Conservation (phyloP, 2,329 filamentous ascomycete genomes). For the Epichloe glyceriae region DNA sequence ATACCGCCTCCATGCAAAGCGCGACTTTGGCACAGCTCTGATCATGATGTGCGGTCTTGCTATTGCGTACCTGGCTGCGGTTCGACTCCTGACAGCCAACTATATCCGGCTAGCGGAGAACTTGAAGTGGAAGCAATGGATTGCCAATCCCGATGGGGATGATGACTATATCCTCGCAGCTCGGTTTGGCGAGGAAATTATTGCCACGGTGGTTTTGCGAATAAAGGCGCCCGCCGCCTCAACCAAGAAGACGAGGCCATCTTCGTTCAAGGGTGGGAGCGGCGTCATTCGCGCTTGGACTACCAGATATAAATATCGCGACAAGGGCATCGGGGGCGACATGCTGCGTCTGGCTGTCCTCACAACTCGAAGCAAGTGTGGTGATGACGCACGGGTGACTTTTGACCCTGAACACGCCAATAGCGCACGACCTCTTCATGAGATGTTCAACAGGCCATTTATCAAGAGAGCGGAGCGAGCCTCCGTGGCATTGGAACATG, state of each 20-base stretch:
- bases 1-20: slow-evolving; percentile 23
- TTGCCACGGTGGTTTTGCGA: slow-evolving; percentile 56
- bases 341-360: slow-evolving; percentile 60
- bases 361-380: slow-evolving; percentile 49
- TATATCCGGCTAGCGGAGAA: slow-evolving; percentile 53
- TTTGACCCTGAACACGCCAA: slow-evolving; percentile 73
- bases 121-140: slow-evolving; percentile 49
- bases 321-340: slow-evolving; percentile 56
- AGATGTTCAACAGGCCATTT: slow-evolving; percentile 46
- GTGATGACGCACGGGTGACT: slow-evolving; percentile 45
- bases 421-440: slow-evolving; percentile 43
- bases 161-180: slow-evolving; percentile 48
- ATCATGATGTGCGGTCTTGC: slow-evolving; percentile 46
- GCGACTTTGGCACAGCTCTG: slow-evolving; percentile 39
- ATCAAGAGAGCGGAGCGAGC: slow-evolving; percentile 42
- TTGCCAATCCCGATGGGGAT: slow-evolving; percentile 19
- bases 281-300: slow-evolving; percentile 72
- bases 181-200: slow-evolving; percentile 53
- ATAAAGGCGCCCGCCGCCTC: slow-evolving; percentile 27
- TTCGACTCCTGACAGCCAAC: slow-evolving; percentile 45
- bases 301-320: slow-evolving; percentile 54
- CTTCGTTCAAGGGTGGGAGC: slow-evolving; percentile 33
- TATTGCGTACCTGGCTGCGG: slow-evolving; percentile 47
- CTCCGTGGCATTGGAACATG: slow-evolving; percentile 27
- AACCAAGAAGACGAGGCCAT: background rate